A percentile compares a stretch with the other conserved stretches of the same genome.
phyloP scores from a whole-genome alignment of 768 basidiomycete genomes.

The Cubamyces sp. region DNA sequence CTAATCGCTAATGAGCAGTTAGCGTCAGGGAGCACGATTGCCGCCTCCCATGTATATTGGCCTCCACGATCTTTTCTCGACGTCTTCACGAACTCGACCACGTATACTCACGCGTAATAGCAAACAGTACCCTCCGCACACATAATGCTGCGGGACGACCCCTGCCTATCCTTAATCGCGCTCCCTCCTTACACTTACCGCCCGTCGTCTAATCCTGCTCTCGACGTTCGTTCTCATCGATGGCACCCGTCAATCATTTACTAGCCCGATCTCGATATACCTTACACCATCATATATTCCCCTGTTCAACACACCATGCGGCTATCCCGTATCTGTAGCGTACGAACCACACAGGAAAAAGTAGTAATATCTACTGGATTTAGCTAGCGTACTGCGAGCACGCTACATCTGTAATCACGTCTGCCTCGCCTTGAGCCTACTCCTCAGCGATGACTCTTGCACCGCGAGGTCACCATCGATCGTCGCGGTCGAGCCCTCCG shows the following conservation, averaged over 20 bases:
- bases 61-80: constrained; percentile 27
- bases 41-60: constrained; percentile 22
- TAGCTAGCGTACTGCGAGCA: constrained; percentile 24
- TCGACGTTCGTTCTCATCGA: constrained; percentile 17
- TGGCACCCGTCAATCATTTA: constrained; percentile 19
- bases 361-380: constrained; percentile 25
- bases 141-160: constrained; percentile 10
- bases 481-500: constrained; percentile 14
- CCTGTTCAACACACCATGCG: constrained; percentile 14
- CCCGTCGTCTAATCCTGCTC: constrained; percentile 16
- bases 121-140: constrained; percentile 17
- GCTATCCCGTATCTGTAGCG: constrained; percentile 24
- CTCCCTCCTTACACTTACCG: constrained; percentile 17
- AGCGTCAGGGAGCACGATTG: constrained; percentile 10
- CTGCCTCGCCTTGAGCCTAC: constrained; percentile 17
- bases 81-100: constrained; percentile 28
- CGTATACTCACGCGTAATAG: constrained; percentile 25
- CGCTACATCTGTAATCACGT: constrained; percentile 20
- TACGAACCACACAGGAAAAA: constrained; percentile 22
- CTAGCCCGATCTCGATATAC: constrained; percentile 17
- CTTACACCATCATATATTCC: constrained; percentile 16
- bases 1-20: constrained; percentile 16
- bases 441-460: constrained; percentile 21
- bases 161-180: constrained; percentile 19
- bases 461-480: constrained; percentile 10